Conservation (phyloP, 768 basidiomycete genomes). For the Pleurotus eryngii region DNA sequence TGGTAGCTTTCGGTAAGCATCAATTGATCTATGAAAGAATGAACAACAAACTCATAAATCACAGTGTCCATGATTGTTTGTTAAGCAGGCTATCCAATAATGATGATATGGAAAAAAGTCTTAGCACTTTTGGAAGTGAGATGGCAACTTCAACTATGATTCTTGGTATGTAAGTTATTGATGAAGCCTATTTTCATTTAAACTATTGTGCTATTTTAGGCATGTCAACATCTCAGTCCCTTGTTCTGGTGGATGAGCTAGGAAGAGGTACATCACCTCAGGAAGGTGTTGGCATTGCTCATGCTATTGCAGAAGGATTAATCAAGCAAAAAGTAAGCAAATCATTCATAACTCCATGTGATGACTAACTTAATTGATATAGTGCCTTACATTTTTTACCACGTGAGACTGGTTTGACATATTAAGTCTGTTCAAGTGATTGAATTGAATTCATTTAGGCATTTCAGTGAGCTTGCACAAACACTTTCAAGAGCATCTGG, state of each 20-base stretch:
- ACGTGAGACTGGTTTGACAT: constrained; percentile 49
- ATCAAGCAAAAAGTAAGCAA: constrained; percentile 64
- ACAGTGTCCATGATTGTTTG: constrained; percentile 77
- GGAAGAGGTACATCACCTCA: constrained; percentile 87
- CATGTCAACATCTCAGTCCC: constrained; percentile 61
- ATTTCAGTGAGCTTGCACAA: constrained; percentile 76
- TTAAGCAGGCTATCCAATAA: constrained; percentile 91
- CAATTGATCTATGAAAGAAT: background rate
- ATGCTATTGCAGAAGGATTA: constrained; percentile 78
- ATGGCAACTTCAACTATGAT: constrained; percentile 94
- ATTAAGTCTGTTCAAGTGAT: background rate
- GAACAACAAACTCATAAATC: background rate
- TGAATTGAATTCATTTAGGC: constrained; percentile 35
- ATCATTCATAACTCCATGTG: background rate
- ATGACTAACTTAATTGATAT: background rate
- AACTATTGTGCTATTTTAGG: constrained; percentile 36
- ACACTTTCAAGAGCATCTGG: constrained; percentile 76
- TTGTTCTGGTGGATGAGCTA: constrained; percentile 91
- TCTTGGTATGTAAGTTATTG: constrained; percentile 44
- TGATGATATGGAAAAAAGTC: constrained; percentile 82
- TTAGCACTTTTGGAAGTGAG: constrained; percentile 95
- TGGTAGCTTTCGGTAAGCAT: constrained; percentile 72
- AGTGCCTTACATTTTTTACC: constrained; percentile 90
- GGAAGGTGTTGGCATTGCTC: constrained; percentile 79
- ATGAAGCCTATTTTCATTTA: background rate